Base-by-base conservation (phyloP, 2,329 filamentous ascomycete species). In the Lasiodiplodia hormozganensis region DNA sequence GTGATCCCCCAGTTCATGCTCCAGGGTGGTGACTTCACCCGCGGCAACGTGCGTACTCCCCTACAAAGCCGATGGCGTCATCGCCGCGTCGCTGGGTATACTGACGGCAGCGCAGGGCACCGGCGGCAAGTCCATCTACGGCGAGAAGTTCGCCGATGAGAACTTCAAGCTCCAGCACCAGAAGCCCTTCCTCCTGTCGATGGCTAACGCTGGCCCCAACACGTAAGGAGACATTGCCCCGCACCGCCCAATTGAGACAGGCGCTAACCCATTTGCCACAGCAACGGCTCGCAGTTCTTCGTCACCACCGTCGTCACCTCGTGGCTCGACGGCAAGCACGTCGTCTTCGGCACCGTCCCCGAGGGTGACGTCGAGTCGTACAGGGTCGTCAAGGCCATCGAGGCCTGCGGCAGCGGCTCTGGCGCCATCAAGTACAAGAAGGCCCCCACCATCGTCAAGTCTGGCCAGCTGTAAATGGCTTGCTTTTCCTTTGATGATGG, bases 131-230 rank as follows among this genome's bases (percentile, higher is more conserved):
- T 96, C 92, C 81, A 97, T 97, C 88, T 97, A 96, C 83, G 93
- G 93, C 76, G 92, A 96, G 84, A 96, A 95, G 88, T 97, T 97
- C 80, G 84, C 89, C 77, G 93, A 97, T 80, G 93, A 97, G 90
- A 97, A 96, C 90, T 96, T 97, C 87, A 79, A 83, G 71, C 79
- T 86, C 74, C 89, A 88, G 85, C 94, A 97, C 89, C 82, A 82
- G 81, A 84, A 85, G 76, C 90, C 91, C 71, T 92, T 90, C 85
- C 87, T 94, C 75, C 88, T 97, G 74, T 97, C 94, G 83, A 97
- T 97, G 94, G 94, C 94, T 81, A 97, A 97, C 84, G 92, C 94
- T 76, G 94, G 94, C 75, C 91, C 92, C 79, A 97, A 98, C 91
- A 98, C 95, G 87, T 89, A 84, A 78, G 86, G 62, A 43, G 43